Evolutionary conservation across 1,284 basidiomycete species (phyloP), one percentile per base, ranked within the genome.

Genomic region (Fomitopsis schrenkii): DNA sequence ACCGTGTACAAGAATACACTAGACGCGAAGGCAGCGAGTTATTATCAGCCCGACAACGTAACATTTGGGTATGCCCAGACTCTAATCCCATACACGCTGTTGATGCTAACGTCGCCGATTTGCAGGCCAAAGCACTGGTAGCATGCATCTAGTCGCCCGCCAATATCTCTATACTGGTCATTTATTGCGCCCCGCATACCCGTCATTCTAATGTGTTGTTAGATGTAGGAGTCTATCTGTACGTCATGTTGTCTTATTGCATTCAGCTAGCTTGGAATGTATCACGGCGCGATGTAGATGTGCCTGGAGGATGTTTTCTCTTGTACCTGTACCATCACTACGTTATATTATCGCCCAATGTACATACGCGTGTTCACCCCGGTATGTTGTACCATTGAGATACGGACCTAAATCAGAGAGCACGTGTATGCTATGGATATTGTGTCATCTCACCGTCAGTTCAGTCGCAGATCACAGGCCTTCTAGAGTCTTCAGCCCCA

Each of bases 1-100:
- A 78, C 73, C 30, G 75, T 78, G 8, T 73, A 66, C 55, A 50
- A 55, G n/a, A 71, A 72, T 45, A 78, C 76, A 8, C 71, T 72
- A 6, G 77, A 74, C 59, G 65, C 64, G 46, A 59, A 66, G 5
- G 62, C 65, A 19, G 60, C 65, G 19, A 67, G 74, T 3, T 66
- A 75, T 46, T 61, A 52, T 22, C 62, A 70, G 9, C 57, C 66
- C 8, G 58, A 63, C 1, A 69, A 68, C 35, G 53, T 61, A n/a
- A 66, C 66, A 9, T 76, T 76, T 62, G 74, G 74, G 74, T 74
- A 46, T 7, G 48, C 58, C 69, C 63, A 10, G 38, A 46, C 5
- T 38, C 3, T 50, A 6, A 3, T 26, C 3, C 8, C 10, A 5
- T 28, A 22, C 48, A 36, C 15, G 30, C 41, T 8, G 26, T 35